Conservation (phyloP, 2,329 filamentous ascomycete species). For the Cladosporium sp. region DNA sequence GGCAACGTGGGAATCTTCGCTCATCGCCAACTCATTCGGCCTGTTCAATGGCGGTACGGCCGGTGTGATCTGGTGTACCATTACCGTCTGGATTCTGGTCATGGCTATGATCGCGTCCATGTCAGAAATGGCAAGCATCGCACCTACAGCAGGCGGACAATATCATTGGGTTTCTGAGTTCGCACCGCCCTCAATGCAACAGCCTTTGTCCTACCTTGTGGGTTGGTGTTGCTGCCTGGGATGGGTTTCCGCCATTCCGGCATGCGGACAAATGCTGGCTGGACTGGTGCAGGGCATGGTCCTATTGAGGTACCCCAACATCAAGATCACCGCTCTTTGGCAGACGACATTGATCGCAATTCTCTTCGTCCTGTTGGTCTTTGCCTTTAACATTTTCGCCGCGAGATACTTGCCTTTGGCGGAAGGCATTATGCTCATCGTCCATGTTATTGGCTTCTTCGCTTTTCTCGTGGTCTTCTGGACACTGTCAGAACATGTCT, state of each 20-base stretch:
- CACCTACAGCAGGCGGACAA: constrained; percentile 17
- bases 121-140: constrained; percentile 2
- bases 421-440: constrained; percentile 23
- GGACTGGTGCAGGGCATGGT: constrained; percentile 1
- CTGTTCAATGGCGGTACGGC: constrained; percentile 12
- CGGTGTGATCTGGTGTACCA: constrained; percentile 3
- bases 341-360: constrained; percentile 27
- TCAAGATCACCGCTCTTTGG: neutral
- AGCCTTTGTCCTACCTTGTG: constrained; percentile 40
- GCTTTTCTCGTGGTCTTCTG: constrained; percentile 25
- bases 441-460: constrained; percentile 27
- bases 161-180: constrained; percentile 39
- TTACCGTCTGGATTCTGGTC: neutral
- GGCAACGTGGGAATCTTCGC: constrained; percentile 20
- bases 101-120: neutral
- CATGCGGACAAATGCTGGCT: constrained; percentile 15
- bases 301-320: neutral
- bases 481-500: constrained; percentile 17
- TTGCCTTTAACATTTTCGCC: constrained; percentile 24
- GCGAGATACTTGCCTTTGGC: constrained; percentile 21
- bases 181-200: constrained; percentile 35
- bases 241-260: constrained; percentile 26
- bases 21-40: constrained; percentile 11
- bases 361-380: constrained; percentile 17
- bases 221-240: constrained; percentile 32